A percentile compares a stretch with the other conserved stretches of the same genome.
Conservation (phyloP, 192 early-diverging fungal genomes). For the Coemansia sp. region DNA sequence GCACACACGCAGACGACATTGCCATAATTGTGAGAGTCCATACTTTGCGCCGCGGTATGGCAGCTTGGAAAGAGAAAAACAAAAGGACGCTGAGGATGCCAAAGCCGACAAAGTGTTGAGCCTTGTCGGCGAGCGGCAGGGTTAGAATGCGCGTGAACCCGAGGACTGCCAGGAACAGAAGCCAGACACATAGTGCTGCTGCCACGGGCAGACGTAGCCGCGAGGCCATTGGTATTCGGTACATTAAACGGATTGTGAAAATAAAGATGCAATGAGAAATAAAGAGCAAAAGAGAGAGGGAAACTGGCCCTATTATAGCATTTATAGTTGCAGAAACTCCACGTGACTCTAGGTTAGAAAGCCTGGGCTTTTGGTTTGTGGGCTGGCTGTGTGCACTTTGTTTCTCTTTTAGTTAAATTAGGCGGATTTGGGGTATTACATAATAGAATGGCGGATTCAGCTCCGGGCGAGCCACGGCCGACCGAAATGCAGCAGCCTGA, state of each 20-base stretch:
- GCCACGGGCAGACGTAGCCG: slow-evolving; percentile 23
- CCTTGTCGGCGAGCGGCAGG: slow-evolving; percentile 34
- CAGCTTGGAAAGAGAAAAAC: slow-evolving; percentile 36
- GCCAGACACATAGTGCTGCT: slow-evolving; percentile 20
- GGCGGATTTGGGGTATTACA: too few species aligned
- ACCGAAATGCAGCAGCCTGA: not conserved
- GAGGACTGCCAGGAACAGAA: slow-evolving; percentile 25
- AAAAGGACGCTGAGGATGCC: slow-evolving; percentile 30
- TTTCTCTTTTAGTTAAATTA: too few species aligned
- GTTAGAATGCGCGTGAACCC: slow-evolving; percentile 35
- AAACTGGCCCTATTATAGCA: not conserved
- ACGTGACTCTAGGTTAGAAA: too few species aligned
- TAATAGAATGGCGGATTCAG: not conserved
- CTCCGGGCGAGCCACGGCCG: not conserved
- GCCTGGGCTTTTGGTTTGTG: too few species aligned
- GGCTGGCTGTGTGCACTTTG: too few species aligned
- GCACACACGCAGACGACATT: slow-evolving; percentile 15
- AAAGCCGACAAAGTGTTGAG: slow-evolving; percentile 42
- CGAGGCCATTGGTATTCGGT: slow-evolving; percentile 20
- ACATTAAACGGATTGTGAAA: slow-evolving; percentile 5
- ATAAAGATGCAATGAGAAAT: not conserved
- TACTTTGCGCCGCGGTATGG: slow-evolving; percentile 22
- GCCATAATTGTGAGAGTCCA: slow-evolving; percentile 19
- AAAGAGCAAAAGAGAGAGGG: not conserved
- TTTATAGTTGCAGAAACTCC: too few species aligned